Base-by-base conservation (phyloP, 352 stramenopile genomes). In the Phytopythium aichiense region DNA sequence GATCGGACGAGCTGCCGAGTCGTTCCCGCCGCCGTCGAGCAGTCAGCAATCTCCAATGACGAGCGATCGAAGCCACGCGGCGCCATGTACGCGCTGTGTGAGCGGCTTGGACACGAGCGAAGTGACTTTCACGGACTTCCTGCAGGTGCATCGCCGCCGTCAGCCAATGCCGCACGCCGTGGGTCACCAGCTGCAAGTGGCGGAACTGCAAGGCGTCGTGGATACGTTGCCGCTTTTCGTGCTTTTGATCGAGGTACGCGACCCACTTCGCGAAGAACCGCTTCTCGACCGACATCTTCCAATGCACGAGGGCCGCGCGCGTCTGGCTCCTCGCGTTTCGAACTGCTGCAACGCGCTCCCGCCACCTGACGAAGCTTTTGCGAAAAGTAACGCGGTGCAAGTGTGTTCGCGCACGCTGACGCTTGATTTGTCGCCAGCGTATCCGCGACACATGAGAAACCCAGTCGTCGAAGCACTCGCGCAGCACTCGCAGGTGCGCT, bases 191-290 rank as follows among this genome's bases (percentile, higher is more conserved):
- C 11, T 70, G 60, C 15, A 68, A 37, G 58, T 89, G 72, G 4
- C 77, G 74, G 66, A 83, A 82, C 42, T 85, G 74, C 7, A 89
- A 53, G 2, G 79, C 74, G 15, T 67, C 69, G 31, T 84, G 79
- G 48, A 86, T 71, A 2, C 72, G 73, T 13, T 79, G 61, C 22
- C 79, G 73, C 11, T 86, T 78, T 4, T 28, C 49, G 25, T 28
- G 58, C 56, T 80, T 80, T 8, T 9, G 25, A 0, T 51, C 8
- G 15, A 81, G 25, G 46, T 86, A 85, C 25, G 58, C 51, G 33
- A 69, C 71, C 75, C 73, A 87, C 7, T 58, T 49, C 4, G 58
- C 60, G 13, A 87, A 82, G 5, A 33, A 54, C 25, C 66, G 62
- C 20, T 61, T 42, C 37, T 87, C 61, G 33, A 75, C 57, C 12